Evolutionary conservation across 352 stramenopile genomes (phyloP).

Genomic region (Phytophthora aleatoria): DNA sequence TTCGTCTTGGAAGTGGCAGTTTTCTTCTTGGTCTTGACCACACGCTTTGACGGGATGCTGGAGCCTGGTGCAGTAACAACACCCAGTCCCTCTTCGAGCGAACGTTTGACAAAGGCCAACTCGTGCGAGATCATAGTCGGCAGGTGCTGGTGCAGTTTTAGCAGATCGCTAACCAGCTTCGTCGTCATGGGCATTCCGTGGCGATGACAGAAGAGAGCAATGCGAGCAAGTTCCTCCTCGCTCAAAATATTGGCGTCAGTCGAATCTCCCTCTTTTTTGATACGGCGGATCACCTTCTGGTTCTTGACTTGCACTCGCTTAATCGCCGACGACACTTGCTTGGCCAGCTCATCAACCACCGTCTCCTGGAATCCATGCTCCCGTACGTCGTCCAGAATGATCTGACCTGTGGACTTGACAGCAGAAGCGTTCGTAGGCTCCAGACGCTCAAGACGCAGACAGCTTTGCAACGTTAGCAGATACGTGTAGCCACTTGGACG

Average conservation of each 20-base stretch:
- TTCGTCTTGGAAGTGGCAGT: slow-evolving; percentile 20
- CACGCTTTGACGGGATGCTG: slow-evolving; percentile 7
- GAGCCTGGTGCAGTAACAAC: slow-evolving; percentile 21
- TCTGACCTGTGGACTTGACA: slow-evolving; percentile 44
- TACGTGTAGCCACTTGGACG: slow-evolving; percentile 80
- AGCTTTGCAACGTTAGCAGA: slow-evolving; percentile 70
- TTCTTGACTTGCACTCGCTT: slow-evolving; percentile 26
- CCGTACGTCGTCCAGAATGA: slow-evolving; percentile 56
- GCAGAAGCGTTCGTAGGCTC: slow-evolving; percentile 37
- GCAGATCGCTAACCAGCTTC: slow-evolving; percentile 44
- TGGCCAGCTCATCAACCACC: slow-evolving; percentile 31
- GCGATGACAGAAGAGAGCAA: slow-evolving; percentile 66
- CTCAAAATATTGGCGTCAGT: slow-evolving; percentile 27
- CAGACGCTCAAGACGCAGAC: slow-evolving; percentile 51
- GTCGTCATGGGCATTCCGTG: slow-evolving; percentile 49
- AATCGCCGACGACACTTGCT: slow-evolving; percentile 30
- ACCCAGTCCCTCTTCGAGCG: slow-evolving; percentile 34
- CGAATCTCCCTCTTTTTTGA: slow-evolving; percentile 17
- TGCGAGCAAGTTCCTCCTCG: slow-evolving; percentile 48
- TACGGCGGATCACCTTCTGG: slow-evolving; percentile 29
- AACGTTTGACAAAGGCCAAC: slow-evolving; percentile 47
- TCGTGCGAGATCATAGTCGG: slow-evolving; percentile 47
- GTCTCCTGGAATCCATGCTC: slow-evolving; percentile 52
- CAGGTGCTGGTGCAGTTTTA: slow-evolving; percentile 47
- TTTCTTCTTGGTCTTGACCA: slow-evolving; percentile 19